Conservation (phyloP, 768 basidiomycete species). For the Termitomyces sp. region DNA sequence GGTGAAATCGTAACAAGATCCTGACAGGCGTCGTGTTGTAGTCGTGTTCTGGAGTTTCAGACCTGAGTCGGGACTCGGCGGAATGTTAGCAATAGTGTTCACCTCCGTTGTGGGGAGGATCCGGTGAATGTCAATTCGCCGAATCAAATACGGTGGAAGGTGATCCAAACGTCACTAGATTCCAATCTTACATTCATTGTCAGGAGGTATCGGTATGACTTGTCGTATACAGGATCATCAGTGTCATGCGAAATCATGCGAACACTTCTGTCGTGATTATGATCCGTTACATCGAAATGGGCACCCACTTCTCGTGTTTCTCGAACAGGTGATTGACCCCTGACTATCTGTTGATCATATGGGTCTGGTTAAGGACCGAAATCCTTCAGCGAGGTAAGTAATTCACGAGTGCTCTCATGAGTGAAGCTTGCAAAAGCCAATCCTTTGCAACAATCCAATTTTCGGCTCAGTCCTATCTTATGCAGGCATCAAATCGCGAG, state of each 20-base stretch:
- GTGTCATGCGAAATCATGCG: conserved; percentile 6
- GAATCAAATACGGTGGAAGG: background rate
- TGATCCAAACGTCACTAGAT: no score
- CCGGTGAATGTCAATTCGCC: background rate
- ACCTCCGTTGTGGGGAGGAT: background rate
- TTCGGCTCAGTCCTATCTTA: conserved; percentile 77
- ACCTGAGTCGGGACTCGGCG: background rate
- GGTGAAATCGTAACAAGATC: background rate
- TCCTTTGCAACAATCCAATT: conserved; percentile 85
- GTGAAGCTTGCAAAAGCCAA: conserved; percentile 90
- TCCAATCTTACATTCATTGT: background rate
- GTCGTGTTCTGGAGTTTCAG: conserved; percentile 4
- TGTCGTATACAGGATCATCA: conserved; percentile 11
- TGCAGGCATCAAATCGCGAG: conserved; percentile 86
- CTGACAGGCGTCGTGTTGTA: conserved; percentile 6
- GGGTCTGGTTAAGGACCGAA: conserved; percentile 55
- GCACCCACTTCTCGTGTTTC: conserved; percentile 59
- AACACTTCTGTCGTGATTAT: background rate
- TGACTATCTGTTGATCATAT: conserved; percentile 43
- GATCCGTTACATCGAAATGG: conserved; percentile 69
- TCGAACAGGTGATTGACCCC: conserved; percentile 64
- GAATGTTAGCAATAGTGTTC: background rate
- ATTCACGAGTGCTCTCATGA: conserved; percentile 74
- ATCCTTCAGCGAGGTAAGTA: conserved; percentile 31
- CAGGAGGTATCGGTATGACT: background rate